Conservation (phyloP, 257 asterid species). For the Ilex asprella region DNA sequence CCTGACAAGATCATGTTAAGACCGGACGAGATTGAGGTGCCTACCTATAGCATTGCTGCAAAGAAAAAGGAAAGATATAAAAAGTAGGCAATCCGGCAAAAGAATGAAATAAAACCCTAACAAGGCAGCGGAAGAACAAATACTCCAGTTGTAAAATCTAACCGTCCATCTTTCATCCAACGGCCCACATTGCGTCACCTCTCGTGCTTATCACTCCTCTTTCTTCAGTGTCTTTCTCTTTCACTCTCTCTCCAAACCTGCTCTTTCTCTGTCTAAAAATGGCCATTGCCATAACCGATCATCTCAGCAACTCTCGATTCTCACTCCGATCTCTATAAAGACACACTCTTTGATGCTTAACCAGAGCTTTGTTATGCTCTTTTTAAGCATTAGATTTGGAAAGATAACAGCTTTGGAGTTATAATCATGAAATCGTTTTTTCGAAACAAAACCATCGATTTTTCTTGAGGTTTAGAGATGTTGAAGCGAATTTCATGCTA, state of each 20-base stretch:
- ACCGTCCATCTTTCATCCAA: conserved; percentile 20
- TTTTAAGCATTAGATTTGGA: too few species aligned
- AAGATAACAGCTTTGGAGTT: too few species aligned
- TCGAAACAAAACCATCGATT: conserved; percentile 12
- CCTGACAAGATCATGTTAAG: too few species aligned
- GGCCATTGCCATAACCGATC: conserved; percentile 2
- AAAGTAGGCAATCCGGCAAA: too few species aligned
- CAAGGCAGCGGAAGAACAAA: not conserved
- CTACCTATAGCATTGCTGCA: too few species aligned
- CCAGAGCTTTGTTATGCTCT: too few species aligned
- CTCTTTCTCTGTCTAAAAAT: conserved; percentile 8
- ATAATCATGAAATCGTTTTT: not conserved
- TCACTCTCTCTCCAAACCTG: conserved; percentile 13
- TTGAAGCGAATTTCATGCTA: conserved; percentile 1
- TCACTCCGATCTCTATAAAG: too few species aligned
- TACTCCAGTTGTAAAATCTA: conserved; percentile 1
- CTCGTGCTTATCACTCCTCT: conserved; percentile 8
- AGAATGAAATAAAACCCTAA: not conserved
- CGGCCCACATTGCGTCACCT: conserved; percentile 8
- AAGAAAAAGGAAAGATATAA: too few species aligned
- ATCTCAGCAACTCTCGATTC: not conserved
- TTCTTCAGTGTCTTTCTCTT: conserved; percentile 2
- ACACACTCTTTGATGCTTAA: too few species aligned
- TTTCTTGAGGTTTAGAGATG: conserved; percentile 2
- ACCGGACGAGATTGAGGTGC: too few species aligned